These are phyloP conservation scores for Pelargonium myrrhifolium DNA, from an alignment of 441 rosid genomes.

Conservation along the genomic window DNA sequence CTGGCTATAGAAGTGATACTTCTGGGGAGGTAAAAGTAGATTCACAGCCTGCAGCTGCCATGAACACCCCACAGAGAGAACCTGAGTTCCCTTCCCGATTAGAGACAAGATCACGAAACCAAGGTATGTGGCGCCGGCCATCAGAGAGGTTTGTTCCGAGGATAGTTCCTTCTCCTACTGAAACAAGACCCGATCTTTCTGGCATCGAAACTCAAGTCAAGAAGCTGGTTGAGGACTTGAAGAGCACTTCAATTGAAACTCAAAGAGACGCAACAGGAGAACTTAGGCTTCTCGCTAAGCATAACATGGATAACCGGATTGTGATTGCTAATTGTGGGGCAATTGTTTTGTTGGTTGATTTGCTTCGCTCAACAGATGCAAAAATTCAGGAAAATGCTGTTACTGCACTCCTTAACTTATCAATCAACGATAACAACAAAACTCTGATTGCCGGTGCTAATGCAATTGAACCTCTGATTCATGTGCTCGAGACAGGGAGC, in stretches of 20 bases:
- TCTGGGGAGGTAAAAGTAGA: slow-evolving; percentile 66
- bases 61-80: slow-evolving; percentile 40
- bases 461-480: slow-evolving; percentile 70
- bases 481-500: slow-evolving; percentile 67
- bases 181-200: slow-evolving; percentile 63
- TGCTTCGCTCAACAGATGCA: slow-evolving; percentile 51
- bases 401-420: slow-evolving; percentile 81
- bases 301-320: slow-evolving; percentile 68
- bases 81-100: slow-evolving; percentile 46
- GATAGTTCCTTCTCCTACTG: slow-evolving; percentile 56
- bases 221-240: slow-evolving; percentile 61
- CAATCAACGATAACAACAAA: slow-evolving; percentile 78
- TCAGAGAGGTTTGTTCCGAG: slow-evolving; percentile 62
- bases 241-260: slow-evolving; percentile 42
- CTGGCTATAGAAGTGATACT: slow-evolving; percentile 53
- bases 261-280: slow-evolving; percentile 52
- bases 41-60: slow-evolving; percentile 30
- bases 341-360: slow-evolving; percentile 41
- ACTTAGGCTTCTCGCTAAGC: slow-evolving; percentile 64
- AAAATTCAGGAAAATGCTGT: slow-evolving; percentile 68
- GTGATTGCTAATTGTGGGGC: slow-evolving; percentile 71
- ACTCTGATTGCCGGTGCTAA: slow-evolving; percentile 54
- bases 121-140: slow-evolving; percentile 57
- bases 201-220: slow-evolving; percentile 58
- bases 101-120: slow-evolving; percentile 52